Evolutionary conservation across 78 protist species (phyloP).

Genomic region (Chrysochromulina tobinii): DNA sequence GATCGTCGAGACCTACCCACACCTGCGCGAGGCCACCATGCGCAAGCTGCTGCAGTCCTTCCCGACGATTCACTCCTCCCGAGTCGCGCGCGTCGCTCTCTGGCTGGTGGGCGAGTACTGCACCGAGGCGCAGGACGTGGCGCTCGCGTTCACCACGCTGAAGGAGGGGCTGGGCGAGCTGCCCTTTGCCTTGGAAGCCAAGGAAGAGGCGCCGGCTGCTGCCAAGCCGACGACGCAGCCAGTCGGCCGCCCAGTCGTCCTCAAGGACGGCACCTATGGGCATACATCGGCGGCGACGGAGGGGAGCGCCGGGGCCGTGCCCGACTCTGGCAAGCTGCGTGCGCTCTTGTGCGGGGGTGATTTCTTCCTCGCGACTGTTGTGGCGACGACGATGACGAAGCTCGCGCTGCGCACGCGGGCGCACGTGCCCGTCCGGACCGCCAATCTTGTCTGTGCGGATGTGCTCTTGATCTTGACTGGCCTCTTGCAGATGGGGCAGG

Average conservation of each 20-base stretch:
- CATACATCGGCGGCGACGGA: not conserved
- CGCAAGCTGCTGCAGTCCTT: slow-evolving; percentile 52
- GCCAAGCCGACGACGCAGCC: not conserved
- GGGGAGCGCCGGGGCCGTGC: not conserved
- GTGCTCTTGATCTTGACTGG: slow-evolving; percentile 58
- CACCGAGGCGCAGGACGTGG: slow-evolving; percentile 53
- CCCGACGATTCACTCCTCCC: not conserved
- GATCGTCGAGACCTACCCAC: slow-evolving; percentile 76
- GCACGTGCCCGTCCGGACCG: not conserved
- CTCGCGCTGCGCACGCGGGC: slow-evolving; percentile 58
- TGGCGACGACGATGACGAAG: slow-evolving; percentile 72
- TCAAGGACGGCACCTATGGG: not conserved
- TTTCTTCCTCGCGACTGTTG: slow-evolving; percentile 69
- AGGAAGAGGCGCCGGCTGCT: not conserved
- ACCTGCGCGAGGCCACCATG: slow-evolving; percentile 63
- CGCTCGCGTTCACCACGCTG: slow-evolving; percentile 54
- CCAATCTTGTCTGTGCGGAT: slow-evolving; percentile 56
- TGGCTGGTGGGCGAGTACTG: slow-evolving; percentile 84
- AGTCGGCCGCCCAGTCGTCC: not conserved
- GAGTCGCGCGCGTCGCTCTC: slow-evolving; percentile 67
- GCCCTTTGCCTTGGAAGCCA: not conserved
- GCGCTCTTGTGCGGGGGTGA: slow-evolving; percentile 63
- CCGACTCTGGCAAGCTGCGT: slow-evolving; percentile 29
- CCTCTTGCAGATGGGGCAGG: slow-evolving; percentile 64
- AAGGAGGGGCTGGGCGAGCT: not conserved